Evolutionary conservation across 306 rosid species (phyloP), one percentile per base, ranked within the genome.

Genomic region (Prunus kanzakura): DNA sequence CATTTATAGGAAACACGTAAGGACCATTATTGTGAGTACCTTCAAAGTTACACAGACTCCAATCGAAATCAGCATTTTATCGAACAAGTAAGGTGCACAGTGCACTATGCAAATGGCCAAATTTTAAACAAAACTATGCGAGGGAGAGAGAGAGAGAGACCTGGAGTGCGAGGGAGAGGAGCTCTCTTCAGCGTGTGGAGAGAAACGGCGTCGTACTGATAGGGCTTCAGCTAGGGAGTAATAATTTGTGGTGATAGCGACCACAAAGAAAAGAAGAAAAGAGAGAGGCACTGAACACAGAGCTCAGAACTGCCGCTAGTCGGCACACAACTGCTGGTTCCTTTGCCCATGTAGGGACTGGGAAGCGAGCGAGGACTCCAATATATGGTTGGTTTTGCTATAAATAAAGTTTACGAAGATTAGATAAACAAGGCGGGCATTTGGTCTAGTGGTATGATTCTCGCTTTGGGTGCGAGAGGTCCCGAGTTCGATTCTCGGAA

Each of bases 361-460:
- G 22, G 22, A 4, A 12, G 4, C 51, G 1, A 35, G 8, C 38
- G 38, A 35, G 38, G 38, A 35, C 51, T 46, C 14, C 3, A 46
- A 46, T 8, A 46, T 46, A 46, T 46, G 3, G 51, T 46, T 46
- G 0, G 15, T 46, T 9, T 46, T 2, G 1, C 38, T 35, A 8
- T 8, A 18, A 1, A 2, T n/a, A 55, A 3, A 10, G 11, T 11
- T 56, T 3, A 56, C 1, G 15, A 0, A 3, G 16, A 8, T 0
- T 0, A 0, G 0, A 1, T 4, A 0, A 1, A 0, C 64, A 51
- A 4, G 11, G 0, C 0, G 67, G 67, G 74, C 80, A 76, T 76
- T 76, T 67, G 68, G 74, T 66, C 73, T 76, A 66, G 79, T 65
- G 66, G 73, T 76, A 66, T 76, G 79, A 55, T 67, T 67, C 80